These are phyloP conservation scores for Calonectria hawksworthii DNA, from an alignment of 2,329 filamentous ascomycete species.

Conservation along the genomic window DNA sequence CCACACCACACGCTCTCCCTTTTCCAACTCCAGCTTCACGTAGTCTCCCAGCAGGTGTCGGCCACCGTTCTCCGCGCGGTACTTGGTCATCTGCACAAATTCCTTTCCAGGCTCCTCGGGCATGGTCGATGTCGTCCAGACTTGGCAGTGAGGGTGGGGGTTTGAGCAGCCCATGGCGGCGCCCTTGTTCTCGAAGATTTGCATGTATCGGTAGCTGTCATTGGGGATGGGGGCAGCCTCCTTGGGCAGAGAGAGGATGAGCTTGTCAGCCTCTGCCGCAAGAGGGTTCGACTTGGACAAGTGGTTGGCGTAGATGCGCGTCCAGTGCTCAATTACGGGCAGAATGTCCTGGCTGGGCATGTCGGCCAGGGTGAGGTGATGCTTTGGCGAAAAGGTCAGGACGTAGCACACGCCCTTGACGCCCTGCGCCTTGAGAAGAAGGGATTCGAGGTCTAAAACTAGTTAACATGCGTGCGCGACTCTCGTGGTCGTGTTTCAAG, in stretches of 20 bases:
- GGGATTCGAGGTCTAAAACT: slow-evolving; percentile 75
- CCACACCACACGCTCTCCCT: slow-evolving; percentile 88
- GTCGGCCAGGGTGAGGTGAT: slow-evolving; percentile 94
- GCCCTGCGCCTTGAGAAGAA: slow-evolving; percentile 84
- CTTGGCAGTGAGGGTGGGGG: slow-evolving; percentile 95
- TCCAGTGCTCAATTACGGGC: slow-evolving; percentile 91
- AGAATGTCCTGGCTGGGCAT: slow-evolving; percentile 83
- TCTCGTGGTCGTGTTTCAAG: background rate
- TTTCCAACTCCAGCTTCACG: slow-evolving; percentile 83
- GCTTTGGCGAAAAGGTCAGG: slow-evolving; percentile 90
- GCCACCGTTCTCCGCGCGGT: slow-evolving; percentile 79
- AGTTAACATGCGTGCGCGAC: slow-evolving; percentile 8
- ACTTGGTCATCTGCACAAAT: slow-evolving; percentile 82
- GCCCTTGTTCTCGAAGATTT: slow-evolving; percentile 99
- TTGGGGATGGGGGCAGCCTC: slow-evolving; percentile 64
- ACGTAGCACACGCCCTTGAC: slow-evolving; percentile 98
- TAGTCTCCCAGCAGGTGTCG: slow-evolving; percentile 89
- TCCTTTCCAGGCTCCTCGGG: slow-evolving; percentile 92
- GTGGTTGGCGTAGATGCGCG: slow-evolving; percentile 87
- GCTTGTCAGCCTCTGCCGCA: slow-evolving; percentile 54
- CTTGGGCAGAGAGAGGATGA: slow-evolving; percentile 55
- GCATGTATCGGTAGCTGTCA: slow-evolving; percentile 94
- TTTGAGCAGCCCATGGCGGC: slow-evolving; percentile 99
- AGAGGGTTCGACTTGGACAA: slow-evolving; percentile 80
- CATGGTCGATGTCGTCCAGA: slow-evolving; percentile 93